Percentiles rank a stretch among this genome's conserved stretches.
phyloP scores from a whole-genome alignment of 2,329 filamentous ascomycete species.

The Reticulascus tulasneorum region DNA sequence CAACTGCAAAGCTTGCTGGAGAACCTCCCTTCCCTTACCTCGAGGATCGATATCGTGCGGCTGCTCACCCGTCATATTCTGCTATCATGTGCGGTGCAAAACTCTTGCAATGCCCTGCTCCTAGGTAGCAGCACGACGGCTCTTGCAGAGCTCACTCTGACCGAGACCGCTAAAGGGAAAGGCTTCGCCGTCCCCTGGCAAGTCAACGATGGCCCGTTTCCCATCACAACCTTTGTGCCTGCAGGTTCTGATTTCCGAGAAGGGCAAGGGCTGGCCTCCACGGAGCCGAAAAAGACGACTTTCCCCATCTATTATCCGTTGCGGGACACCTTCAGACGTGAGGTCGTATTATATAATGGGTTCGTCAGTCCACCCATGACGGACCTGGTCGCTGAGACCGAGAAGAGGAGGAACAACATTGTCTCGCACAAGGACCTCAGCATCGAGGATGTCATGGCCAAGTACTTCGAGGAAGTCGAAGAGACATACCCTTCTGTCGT shows the following conservation, averaged over 20 bases:
- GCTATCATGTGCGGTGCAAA: slow-evolving; percentile 56
- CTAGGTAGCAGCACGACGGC: slow-evolving; percentile 85
- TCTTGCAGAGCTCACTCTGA: slow-evolving; percentile 79
- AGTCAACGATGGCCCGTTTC: slow-evolving; percentile 65
- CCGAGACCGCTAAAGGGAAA: slow-evolving; percentile 86
- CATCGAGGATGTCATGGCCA: slow-evolving; percentile 84
- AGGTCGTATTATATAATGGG: slow-evolving; percentile 65
- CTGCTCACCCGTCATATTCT: slow-evolving; percentile 71
- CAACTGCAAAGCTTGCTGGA: slow-evolving; percentile 53
- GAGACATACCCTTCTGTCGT: slow-evolving; percentile 86
- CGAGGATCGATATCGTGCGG: slow-evolving; percentile 67
- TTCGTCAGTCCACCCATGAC: slow-evolving; percentile 49
- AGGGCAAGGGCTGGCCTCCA: background rate
- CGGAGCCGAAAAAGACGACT: slow-evolving; percentile 6
- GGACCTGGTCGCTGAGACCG: slow-evolving; percentile 33
- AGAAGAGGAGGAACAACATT: slow-evolving; percentile 31
- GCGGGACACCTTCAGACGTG: slow-evolving; percentile 78
- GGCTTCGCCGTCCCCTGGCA: slow-evolving; percentile 81
- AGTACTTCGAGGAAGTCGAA: slow-evolving; percentile 86
- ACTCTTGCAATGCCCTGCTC: slow-evolving; percentile 65
- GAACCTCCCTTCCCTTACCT: slow-evolving; percentile 67
- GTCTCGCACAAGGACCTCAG: slow-evolving; percentile 72
- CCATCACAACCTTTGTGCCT: slow-evolving; percentile 14
- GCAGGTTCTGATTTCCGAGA: background rate
- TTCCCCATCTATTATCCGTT: slow-evolving; percentile 69